Evolutionary conservation across 306 rosid species (phyloP).

Genomic region (Sicyos baderoa): DNA sequence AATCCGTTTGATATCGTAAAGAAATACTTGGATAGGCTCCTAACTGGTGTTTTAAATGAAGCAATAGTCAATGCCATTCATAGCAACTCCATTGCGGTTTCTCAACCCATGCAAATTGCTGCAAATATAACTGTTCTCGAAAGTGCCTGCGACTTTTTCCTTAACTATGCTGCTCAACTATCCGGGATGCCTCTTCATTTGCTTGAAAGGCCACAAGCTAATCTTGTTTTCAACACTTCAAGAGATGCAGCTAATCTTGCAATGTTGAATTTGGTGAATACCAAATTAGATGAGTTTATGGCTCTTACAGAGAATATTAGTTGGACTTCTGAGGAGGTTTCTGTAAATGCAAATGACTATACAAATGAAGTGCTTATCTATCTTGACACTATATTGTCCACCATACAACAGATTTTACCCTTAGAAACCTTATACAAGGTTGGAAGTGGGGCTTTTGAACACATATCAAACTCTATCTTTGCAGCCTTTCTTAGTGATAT

Average conservation of each 20-base stretch:
- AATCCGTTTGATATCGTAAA: constrained; percentile 50
- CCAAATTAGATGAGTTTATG: constrained; percentile 67
- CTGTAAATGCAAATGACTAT: constrained; percentile 54
- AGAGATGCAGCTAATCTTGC: constrained; percentile 68
- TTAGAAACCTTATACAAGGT: constrained; percentile 67
- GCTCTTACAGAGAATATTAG: constrained; percentile 43
- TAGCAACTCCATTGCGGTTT: constrained; percentile 41
- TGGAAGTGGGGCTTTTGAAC: constrained; percentile 75
- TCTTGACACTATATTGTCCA: constrained; percentile 76
- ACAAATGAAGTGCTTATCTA: constrained; percentile 57
- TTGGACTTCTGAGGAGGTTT: constrained; percentile 74
- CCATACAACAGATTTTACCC: constrained; percentile 77
- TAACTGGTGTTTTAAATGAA: constrained; percentile 66
- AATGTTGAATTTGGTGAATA: constrained; percentile 47
- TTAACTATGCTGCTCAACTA: constrained; percentile 57
- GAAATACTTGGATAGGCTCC: constrained; percentile 58
- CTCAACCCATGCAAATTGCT: constrained; percentile 93
- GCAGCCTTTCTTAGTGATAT: constrained; percentile 59
- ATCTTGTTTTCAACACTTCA: constrained; percentile 54
- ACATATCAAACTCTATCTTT: constrained; percentile 54
- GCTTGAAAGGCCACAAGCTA: constrained; percentile 53
- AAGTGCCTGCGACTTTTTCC: constrained; percentile 81
- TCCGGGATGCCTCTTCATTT: constrained; percentile 41
- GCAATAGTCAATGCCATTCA: constrained; percentile 47
- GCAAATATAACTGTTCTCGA: constrained; percentile 77